Percentiles rank a stretch among this genome's conserved stretches.
Conservation (phyloP, 2,329 filamentous ascomycete genomes). For the Dactylellina leptospora region DNA sequence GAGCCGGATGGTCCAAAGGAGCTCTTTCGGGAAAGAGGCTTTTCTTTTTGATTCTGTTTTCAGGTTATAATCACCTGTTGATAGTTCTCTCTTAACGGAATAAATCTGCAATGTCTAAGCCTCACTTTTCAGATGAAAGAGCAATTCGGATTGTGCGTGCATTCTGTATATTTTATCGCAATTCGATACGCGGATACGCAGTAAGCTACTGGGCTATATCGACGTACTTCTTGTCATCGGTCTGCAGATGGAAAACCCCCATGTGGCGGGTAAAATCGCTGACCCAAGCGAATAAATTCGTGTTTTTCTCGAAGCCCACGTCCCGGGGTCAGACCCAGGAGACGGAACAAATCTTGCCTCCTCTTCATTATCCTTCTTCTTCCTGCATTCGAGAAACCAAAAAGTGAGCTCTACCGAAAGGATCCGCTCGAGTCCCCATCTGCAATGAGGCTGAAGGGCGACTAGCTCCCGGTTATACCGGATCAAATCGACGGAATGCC, state of each 20-base stretch:
- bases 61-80: not conserved
- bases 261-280: constrained; percentile 11
- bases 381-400: not conserved
- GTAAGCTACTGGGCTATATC: not conserved
- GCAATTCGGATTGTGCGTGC: not conserved
- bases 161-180: too few species aligned
- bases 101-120: constrained; percentile 15
- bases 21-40: not conserved
- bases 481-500: constrained; percentile 29
- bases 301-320: constrained; percentile 1
- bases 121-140: constrained; percentile 7
- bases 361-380: not conserved
- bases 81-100: not conserved
- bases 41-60: too few species aligned
- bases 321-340: too few species aligned
- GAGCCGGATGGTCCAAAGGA: too few species aligned
- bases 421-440: constrained; percentile 2
- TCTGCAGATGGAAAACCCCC: constrained; percentile 11
- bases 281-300: not conserved
- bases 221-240: constrained; percentile 27
- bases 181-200: not conserved
- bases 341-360: constrained; percentile 16
- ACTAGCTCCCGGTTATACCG: constrained; percentile 48
- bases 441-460: constrained; percentile 36
- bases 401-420: constrained; percentile 18